Evolutionary conservation across 306 rosid species (phyloP).

Genomic region (Rosa rugosa): DNA sequence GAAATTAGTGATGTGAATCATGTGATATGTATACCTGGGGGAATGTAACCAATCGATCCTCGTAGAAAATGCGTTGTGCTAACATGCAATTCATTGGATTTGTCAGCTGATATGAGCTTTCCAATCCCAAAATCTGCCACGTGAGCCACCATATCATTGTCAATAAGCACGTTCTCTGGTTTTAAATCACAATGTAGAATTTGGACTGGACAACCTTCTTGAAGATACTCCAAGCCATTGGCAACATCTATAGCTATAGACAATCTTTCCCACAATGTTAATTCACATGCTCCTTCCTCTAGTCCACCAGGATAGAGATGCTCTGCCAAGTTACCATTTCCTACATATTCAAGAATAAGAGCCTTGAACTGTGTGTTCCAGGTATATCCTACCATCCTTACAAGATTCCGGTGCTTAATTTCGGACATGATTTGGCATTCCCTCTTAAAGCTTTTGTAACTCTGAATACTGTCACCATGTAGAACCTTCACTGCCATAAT

Average conservation of each 20-base stretch:
- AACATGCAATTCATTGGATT: not conserved
- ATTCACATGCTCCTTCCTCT: conserved; percentile 20
- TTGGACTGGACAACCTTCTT: conserved; percentile 32
- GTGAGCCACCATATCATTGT: conserved; percentile 30
- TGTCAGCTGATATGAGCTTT: conserved; percentile 23
- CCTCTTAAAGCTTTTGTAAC: conserved; percentile 24
- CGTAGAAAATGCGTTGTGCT: conserved; percentile 14
- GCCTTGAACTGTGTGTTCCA: conserved; percentile 33
- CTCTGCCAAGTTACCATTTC: conserved; percentile 23
- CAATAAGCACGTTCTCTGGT: conserved; percentile 29
- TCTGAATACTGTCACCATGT: conserved; percentile 6
- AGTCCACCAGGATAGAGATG: conserved; percentile 30
- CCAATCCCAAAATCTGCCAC: conserved; percentile 31
- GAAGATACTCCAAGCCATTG: conserved; percentile 31
- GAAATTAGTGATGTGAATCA: not conserved
- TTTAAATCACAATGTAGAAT: conserved; percentile 32
- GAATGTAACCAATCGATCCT: conserved; percentile 32
- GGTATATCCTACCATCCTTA: conserved; percentile 21
- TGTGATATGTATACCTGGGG: conserved; percentile 19
- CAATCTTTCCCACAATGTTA: conserved; percentile 20
- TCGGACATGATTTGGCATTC: conserved; percentile 23
- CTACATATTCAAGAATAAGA: conserved; percentile 27
- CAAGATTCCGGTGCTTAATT: conserved; percentile 32
- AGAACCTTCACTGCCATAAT: conserved; percentile 32
- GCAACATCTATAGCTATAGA: conserved; percentile 29